Evolutionary conservation across 2,329 filamentous ascomycete species (phyloP).

Genomic region (Acrocalymma vagum): DNA sequence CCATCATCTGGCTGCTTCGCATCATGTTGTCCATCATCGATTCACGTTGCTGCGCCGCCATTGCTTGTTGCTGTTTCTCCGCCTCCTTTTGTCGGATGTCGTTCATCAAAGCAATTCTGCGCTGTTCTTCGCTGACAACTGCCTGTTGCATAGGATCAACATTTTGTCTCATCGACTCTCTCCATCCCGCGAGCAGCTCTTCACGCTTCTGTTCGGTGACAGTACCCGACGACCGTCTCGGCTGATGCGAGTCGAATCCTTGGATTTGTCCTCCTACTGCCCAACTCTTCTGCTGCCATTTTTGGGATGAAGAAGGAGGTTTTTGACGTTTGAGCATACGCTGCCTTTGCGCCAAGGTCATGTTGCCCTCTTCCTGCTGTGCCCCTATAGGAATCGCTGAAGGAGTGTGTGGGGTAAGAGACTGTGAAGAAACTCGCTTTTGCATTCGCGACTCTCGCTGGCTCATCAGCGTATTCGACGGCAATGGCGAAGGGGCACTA

Average conservation of each 20-base stretch:
- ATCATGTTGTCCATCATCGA: slow-evolving; percentile 77
- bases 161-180: slow-evolving; percentile 40
- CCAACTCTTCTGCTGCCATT: slow-evolving; percentile 39
- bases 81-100: slow-evolving; percentile 71
- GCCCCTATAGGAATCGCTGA: slow-evolving; percentile 33
- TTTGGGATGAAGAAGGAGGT: slow-evolving; percentile 37
- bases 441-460: slow-evolving; percentile 63
- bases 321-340: slow-evolving; percentile 46
- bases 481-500: slow-evolving; percentile 37
- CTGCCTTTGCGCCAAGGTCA: slow-evolving; percentile 73
- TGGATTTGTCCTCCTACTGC: slow-evolving; percentile 28
- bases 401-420: slow-evolving; percentile 43
- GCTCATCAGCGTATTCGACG: slow-evolving; percentile 60
- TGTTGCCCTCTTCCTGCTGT: slow-evolving; percentile 63
- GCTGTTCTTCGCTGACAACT: slow-evolving; percentile 41
- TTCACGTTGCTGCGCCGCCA: slow-evolving; percentile 67
- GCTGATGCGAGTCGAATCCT: slow-evolving; percentile 49
- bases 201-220: slow-evolving; percentile 42
- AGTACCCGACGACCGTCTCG: slow-evolving; percentile 33
- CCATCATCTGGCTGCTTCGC: slow-evolving; percentile 77
- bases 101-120: slow-evolving; percentile 60
- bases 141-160: slow-evolving; percentile 26
- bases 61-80: slow-evolving; percentile 65
- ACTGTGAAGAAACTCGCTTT: slow-evolving; percentile 48
- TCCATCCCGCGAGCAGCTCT: slow-evolving; percentile 44